These are phyloP conservation scores for Boletus mariae DNA, from an alignment of 1,284 basidiomycete genomes.

Conservation along the genomic window DNA sequence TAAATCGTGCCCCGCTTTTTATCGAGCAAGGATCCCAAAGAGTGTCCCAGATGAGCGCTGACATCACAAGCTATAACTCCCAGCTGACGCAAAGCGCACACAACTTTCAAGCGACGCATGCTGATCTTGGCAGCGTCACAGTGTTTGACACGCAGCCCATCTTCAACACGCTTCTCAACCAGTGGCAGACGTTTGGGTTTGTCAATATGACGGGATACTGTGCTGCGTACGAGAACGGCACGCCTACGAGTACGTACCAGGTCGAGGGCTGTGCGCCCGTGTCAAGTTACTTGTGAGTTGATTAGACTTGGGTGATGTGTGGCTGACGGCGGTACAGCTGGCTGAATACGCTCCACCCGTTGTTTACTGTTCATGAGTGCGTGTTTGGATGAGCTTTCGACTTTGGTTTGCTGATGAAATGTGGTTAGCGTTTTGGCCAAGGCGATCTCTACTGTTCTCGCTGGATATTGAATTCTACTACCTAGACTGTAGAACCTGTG, in stretches of 20 bases:
- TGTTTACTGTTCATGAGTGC: slow-evolving; percentile 54
- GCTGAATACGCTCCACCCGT: slow-evolving; percentile 52
- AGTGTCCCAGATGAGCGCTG: slow-evolving; percentile 37
- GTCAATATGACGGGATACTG: slow-evolving; percentile 59
- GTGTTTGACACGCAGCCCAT: slow-evolving; percentile 56
- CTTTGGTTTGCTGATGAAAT: background rate
- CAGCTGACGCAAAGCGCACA: slow-evolving; percentile 40
- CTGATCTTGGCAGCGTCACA: slow-evolving; percentile 41
- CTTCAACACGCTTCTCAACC: slow-evolving; percentile 55
- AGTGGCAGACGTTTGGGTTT: slow-evolving; percentile 50
- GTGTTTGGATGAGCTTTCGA: slow-evolving; percentile 11
- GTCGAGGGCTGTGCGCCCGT: slow-evolving; percentile 56
- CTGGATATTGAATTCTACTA: slow-evolving; percentile 20
- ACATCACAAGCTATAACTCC: slow-evolving; percentile 50
- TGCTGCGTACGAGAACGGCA: slow-evolving; percentile 56
- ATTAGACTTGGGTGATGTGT: background rate
- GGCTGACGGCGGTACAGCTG: slow-evolving; percentile 36
- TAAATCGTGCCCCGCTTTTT: slow-evolving; percentile 54
- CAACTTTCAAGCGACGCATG: slow-evolving; percentile 41
- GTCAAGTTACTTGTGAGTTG: slow-evolving; percentile 58
- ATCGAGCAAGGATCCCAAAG: slow-evolving; percentile 45
- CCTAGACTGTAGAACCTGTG: slow-evolving; percentile 2
- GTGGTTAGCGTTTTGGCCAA: slow-evolving; percentile 43
- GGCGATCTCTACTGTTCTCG: slow-evolving; percentile 41
- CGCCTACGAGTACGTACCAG: slow-evolving; percentile 47